Evolutionary conservation across 1,284 basidiomycete genomes (phyloP).

Genomic region (Cutaneotrichosporon cavernicola): DNA sequence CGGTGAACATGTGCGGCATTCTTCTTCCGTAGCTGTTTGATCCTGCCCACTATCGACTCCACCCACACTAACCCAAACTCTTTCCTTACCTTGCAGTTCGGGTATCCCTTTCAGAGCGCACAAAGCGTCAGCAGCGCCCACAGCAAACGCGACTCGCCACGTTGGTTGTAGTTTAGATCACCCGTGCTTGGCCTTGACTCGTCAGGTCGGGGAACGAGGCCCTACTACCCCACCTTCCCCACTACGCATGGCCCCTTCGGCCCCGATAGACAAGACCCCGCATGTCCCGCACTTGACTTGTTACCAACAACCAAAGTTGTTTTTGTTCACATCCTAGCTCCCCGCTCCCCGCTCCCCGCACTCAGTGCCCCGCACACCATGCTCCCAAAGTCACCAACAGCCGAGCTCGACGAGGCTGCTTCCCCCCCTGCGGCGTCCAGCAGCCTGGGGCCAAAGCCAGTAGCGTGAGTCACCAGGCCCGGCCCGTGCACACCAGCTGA

Average conservation of each 20-base stretch:
- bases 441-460: constrained; percentile 3
- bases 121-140: too few species aligned
- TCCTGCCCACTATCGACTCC: neutral
- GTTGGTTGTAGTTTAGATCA: too few species aligned
- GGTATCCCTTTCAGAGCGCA: too few species aligned
- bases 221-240: neutral
- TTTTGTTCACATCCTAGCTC: too few species aligned
- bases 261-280: neutral
- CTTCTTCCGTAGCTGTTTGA: neutral
- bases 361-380: neutral
- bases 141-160: too few species aligned
- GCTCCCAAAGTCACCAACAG: neutral
- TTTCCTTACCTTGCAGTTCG: too few species aligned
- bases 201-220: neutral
- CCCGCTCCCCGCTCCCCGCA: too few species aligned
- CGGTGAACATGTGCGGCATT: neutral
- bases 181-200: too few species aligned
- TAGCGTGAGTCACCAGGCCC: constrained; percentile 13
- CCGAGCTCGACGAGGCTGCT: neutral
- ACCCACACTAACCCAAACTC: neutral
- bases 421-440: constrained; percentile 3
- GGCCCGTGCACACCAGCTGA: neutral
- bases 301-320: too few species aligned
- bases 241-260: neutral
- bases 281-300: neutral